Evolutionary conservation across 768 basidiomycete genomes (phyloP), one percentile per base, ranked within the genome.

Genomic region (Collybiopsis confluens): DNA sequence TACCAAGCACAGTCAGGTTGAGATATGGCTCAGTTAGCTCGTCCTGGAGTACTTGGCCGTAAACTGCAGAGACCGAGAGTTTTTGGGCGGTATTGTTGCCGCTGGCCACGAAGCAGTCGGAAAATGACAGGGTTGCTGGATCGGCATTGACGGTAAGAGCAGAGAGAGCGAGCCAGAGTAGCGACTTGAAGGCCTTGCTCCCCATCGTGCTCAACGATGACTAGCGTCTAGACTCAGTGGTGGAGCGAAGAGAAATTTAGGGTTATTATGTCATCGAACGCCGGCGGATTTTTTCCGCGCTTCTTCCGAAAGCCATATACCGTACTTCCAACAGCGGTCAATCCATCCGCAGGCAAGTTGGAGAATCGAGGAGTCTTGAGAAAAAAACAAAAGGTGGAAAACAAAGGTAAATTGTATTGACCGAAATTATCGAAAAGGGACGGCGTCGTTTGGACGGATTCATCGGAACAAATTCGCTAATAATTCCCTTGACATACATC

Each of bases 1-100:
- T 64, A 0, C 92, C 93, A 33, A 94, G 62, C 35, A 93, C 72
- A 1, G 86, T 88, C 61, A 94, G 73, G 64, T 89, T 88, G 56
- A 94, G 68, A 59, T 75, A 78, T 8, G 63, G 68, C 2, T 73
- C 76, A 35, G 70, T 64, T 18, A 68, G 64, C 10, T 71, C 68
- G 44, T 44, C 35, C 16, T 77, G 68, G 21, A 81, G 68, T 54
- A 88, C 74, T 66, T 92, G 90, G 20, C 80, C 86, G 63, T 88
- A 92, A 41, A 92, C 82, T 28, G 79, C 78, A 56, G 81, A 75
- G 54, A 92, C 76, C 28, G 80, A 73, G 68, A 91, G 75, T 65
- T 85, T 87, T 66, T 77, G 76, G 41, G 75, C 66, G 28, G 63
- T 59, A 67, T 78, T 77, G 54, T 77, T 75, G 23, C 51, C 51